These are phyloP conservation scores for Thinopyrum obtusiflorum DNA, from an alignment of 202 grass and related monocot species.

Conservation along the genomic window DNA sequence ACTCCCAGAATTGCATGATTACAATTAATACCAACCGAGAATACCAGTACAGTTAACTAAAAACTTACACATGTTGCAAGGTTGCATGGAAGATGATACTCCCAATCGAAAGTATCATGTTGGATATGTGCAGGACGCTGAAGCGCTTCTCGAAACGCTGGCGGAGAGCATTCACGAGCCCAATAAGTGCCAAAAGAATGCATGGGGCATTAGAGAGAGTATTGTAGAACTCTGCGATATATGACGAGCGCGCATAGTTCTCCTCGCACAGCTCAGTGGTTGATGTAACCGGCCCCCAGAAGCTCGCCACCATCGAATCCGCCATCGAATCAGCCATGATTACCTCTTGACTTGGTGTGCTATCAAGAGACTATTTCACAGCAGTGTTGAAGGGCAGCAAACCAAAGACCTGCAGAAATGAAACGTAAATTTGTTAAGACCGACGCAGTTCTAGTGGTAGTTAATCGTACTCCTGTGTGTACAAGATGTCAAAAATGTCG, in stretches of 20 bases:
- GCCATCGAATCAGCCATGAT: constrained; percentile 44
- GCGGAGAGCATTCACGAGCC: constrained; percentile 64
- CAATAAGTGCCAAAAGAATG: constrained; percentile 69
- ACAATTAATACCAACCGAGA: neutral
- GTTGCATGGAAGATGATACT: constrained; percentile 91
- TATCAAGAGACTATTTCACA: constrained; percentile 21
- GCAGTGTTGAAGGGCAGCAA: neutral
- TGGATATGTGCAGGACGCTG: constrained; percentile 75
- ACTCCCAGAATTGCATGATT: neutral
- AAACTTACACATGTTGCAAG: constrained; percentile 82
- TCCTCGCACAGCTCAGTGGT: constrained; percentile 77
- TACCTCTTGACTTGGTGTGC: neutral
- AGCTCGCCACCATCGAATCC: constrained; percentile 69
- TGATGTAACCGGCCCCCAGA: constrained; percentile 89
- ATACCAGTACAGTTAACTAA: constrained; percentile 1
- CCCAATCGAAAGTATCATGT: constrained; percentile 84
- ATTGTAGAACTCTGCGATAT: constrained; percentile 90
- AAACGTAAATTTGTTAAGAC: neutral
- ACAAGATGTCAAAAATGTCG: neutral
- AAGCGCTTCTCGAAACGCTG: constrained; percentile 88
- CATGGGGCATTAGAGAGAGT: constrained; percentile 76
- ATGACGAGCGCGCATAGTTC: constrained; percentile 66
- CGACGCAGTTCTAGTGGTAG: no score
- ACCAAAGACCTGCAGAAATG: constrained; percentile 31
- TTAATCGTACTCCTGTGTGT: neutral